These are phyloP conservation scores for Eutrema yunnanense DNA, from an alignment of 345 rosid genomes.

Conservation along the genomic window DNA sequence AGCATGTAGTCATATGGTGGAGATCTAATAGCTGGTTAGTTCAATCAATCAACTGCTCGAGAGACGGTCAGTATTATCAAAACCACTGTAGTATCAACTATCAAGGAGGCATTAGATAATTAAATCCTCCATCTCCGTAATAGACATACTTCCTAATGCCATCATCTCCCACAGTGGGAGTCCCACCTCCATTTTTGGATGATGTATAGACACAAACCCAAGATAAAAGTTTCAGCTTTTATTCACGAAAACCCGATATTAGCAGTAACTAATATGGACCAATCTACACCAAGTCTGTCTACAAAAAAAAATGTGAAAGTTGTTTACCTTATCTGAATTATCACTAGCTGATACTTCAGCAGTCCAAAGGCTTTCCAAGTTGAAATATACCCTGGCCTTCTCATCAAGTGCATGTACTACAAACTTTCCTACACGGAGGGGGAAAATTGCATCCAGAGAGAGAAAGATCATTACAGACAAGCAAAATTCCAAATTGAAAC, in stretches of 20 bases:
- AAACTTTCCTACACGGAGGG: constrained; percentile 47
- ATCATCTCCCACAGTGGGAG: not conserved
- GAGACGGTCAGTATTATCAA: not conserved
- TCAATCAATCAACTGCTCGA: not conserved
- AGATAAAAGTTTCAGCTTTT: not conserved
- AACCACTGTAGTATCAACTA: not conserved
- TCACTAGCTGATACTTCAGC: constrained; percentile 31
- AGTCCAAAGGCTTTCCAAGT: constrained; percentile 69
- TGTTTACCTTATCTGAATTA: constrained; percentile 39
- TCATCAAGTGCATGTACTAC: constrained; percentile 92
- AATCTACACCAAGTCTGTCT: not conserved
- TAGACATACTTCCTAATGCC: not conserved
- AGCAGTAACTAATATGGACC: not conserved
- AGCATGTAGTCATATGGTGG: not conserved
- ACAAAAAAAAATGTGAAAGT: not conserved
- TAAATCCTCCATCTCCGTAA: not conserved
- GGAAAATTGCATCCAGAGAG: not conserved
- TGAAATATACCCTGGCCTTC: constrained; percentile 80
- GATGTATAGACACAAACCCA: not conserved
- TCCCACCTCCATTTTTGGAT: not conserved
- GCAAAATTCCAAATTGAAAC: not conserved
- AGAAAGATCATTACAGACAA: not conserved
- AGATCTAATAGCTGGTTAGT: not conserved
- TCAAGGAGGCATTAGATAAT: not conserved
- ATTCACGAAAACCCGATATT: not conserved